phyloP scores from a whole-genome alignment of 768 basidiomycete species.

The Gelatoporia subvermispora region DNA sequence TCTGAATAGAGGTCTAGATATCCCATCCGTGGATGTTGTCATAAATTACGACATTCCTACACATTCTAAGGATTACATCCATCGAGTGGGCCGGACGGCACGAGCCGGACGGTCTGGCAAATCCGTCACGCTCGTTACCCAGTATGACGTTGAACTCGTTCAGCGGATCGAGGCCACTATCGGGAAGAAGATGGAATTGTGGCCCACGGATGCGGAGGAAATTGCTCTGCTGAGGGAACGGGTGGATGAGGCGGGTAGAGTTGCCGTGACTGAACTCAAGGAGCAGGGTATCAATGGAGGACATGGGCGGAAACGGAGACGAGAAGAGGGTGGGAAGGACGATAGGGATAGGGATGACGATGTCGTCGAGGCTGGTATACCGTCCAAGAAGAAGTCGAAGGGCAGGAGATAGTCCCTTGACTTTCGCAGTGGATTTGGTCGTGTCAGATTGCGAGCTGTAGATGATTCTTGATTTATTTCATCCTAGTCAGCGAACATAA shows the following conservation, averaged over 20 bases:
- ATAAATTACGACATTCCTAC: constrained; percentile 98
- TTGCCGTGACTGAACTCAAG: constrained; percentile 78
- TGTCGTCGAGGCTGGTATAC: constrained; percentile 86
- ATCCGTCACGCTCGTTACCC: constrained; percentile 94
- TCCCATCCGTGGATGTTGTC: constrained; percentile 92
- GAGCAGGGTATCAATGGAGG: constrained; percentile 58
- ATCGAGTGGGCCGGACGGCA: constrained; percentile 95
- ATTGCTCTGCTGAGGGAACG: constrained; percentile 83
- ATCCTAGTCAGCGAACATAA: constrained; percentile 54
- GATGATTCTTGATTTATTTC: not conserved
- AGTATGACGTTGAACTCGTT: constrained; percentile 95
- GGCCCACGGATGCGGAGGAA: constrained; percentile 84
- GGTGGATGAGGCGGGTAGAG: constrained; percentile 76
- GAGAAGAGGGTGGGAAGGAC: constrained; percentile 52
- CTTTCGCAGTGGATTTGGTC: no score
- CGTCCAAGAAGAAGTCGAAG: constrained; percentile 50
- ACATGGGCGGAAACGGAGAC: constrained; percentile 44
- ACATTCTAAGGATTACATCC: constrained; percentile 98
- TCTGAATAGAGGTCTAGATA: constrained; percentile 81
- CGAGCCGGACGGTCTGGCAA: constrained; percentile 97
- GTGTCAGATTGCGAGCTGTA: not conserved
- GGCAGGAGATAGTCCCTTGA: constrained; percentile 29
- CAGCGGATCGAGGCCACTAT: constrained; percentile 92
- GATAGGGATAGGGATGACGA: constrained; percentile 92
- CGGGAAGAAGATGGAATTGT: constrained; percentile 88